Percentiles rank a stretch among this genome's conserved stretches.
These are phyloP conservation scores for Cryphonectria naterciae DNA, from an alignment of 2,329 filamentous ascomycete species.

Conservation along the genomic window DNA sequence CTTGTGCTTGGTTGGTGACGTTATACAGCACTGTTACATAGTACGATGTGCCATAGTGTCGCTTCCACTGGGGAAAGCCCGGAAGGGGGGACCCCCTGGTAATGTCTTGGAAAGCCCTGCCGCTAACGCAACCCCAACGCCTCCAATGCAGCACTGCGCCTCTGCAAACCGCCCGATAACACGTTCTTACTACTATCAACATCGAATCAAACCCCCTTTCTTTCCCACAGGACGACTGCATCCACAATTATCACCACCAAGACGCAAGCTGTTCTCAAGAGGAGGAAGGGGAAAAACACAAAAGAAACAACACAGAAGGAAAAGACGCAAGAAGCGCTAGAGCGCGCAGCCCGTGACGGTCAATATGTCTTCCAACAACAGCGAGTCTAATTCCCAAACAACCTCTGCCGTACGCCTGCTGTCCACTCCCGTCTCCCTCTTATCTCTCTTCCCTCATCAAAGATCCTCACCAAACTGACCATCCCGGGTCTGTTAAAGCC, in stretches of 20 bases:
- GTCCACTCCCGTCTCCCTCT: background rate
- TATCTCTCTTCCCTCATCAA: background rate
- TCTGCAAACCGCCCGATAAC: background rate
- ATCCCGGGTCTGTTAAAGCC: slow-evolving; percentile 37
- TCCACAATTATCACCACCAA: background rate
- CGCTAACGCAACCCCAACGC: slow-evolving; percentile 11
- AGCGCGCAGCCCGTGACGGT: background rate
- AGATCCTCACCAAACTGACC: background rate
- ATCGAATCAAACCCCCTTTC: background rate
- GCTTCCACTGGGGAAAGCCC: background rate
- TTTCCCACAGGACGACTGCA: background rate
- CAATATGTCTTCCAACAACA: slow-evolving; percentile 28
- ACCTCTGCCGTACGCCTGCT: background rate
- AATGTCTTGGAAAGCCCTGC: background rate
- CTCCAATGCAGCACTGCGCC: background rate
- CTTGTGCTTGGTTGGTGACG: background rate
- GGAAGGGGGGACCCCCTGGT: background rate
- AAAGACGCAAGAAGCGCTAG: background rate
- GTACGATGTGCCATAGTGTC: background rate
- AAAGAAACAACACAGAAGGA: background rate
- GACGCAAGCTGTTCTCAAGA: background rate
- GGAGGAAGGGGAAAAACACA: no score
- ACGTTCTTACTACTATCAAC: background rate
- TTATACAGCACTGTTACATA: background rate
- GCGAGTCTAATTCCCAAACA: slow-evolving; percentile 23